Conservation (phyloP, 176 grass and related monocot genomes). For the Chloris gayana region DNA sequence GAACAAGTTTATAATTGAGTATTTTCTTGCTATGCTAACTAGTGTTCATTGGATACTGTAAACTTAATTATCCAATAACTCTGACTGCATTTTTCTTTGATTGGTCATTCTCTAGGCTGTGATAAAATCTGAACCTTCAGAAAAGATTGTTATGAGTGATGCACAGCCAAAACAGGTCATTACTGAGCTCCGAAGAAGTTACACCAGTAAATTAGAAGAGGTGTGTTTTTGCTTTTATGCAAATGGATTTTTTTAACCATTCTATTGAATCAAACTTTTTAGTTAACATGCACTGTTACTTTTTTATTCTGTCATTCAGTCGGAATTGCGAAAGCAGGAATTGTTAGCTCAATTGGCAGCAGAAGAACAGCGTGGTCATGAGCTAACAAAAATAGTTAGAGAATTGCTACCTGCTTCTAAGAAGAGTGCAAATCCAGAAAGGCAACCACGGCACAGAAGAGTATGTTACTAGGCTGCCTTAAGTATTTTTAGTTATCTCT, state of each 20-base stretch:
- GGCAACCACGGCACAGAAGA: constrained; percentile 52
- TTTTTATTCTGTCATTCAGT: constrained; percentile 54
- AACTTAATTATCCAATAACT: neutral
- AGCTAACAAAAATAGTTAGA: constrained; percentile 92
- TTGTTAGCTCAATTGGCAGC: constrained; percentile 80
- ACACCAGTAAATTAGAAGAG: constrained; percentile 95
- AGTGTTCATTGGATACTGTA: neutral
- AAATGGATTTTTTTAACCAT: neutral
- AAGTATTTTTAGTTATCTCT: constrained; percentile 2
- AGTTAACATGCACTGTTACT: constrained; percentile 22
- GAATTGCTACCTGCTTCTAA: constrained; percentile 80
- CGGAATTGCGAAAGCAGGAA: constrained; percentile 89
- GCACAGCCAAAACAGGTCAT: constrained; percentile 78
- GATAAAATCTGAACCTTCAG: constrained; percentile 61
- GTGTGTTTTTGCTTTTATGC: constrained; percentile 37
- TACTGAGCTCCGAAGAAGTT: constrained; percentile 78
- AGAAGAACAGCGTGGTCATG: constrained; percentile 89
- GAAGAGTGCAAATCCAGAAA: constrained; percentile 56
- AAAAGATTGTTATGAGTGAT: constrained; percentile 44
- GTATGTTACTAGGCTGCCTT: constrained; percentile 44
- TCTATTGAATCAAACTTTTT: constrained; percentile 17
- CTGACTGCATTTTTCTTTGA: neutral
- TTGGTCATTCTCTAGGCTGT: constrained; percentile 47
- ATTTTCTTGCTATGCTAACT: neutral
- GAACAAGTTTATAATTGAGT: neutral